Conservation (phyloP, 148 eudicot genomes). For the Persicaria tinctoria region DNA sequence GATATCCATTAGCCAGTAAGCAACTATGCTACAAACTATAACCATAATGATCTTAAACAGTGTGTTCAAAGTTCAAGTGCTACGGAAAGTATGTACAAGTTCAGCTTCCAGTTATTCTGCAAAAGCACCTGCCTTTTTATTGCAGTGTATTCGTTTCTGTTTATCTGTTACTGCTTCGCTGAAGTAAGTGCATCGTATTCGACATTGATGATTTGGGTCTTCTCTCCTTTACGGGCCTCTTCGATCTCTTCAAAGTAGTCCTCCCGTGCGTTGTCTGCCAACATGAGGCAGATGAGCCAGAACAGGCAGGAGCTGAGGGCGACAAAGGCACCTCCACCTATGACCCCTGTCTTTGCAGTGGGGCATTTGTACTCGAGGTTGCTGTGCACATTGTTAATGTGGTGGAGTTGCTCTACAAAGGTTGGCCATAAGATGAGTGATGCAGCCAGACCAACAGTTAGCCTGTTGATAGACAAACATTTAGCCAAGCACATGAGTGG, state of each 20-base stretch:
- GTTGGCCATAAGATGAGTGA: constrained; percentile 83
- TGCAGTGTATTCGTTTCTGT: not conserved
- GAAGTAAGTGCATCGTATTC: constrained; percentile 18
- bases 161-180: not conserved
- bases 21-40: too few relatives aligned
- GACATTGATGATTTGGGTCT: constrained; percentile 19
- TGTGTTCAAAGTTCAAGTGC: not conserved
- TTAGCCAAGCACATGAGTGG: not conserved
- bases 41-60: too few relatives aligned
- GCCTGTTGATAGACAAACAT: constrained; percentile 25
- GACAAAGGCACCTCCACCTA: constrained; percentile 91
- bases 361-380: constrained; percentile 55
- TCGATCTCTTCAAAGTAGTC: constrained; percentile 69
- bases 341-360: constrained; percentile 94
- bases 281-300: constrained; percentile 88
- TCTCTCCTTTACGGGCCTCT: constrained; percentile 24
- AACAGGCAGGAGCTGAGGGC: constrained; percentile 77
- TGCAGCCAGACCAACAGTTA: constrained; percentile 55
- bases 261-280: constrained; percentile 65
- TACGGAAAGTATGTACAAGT: not conserved
- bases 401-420: constrained; percentile 69
- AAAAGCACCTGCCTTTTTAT: constrained; percentile 1
- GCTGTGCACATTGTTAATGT: constrained; percentile 41
- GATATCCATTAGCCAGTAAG: too few relatives aligned
- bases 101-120: not conserved